Conservation (phyloP, 257 asterid genomes). For the Solanum dulcamara region DNA sequence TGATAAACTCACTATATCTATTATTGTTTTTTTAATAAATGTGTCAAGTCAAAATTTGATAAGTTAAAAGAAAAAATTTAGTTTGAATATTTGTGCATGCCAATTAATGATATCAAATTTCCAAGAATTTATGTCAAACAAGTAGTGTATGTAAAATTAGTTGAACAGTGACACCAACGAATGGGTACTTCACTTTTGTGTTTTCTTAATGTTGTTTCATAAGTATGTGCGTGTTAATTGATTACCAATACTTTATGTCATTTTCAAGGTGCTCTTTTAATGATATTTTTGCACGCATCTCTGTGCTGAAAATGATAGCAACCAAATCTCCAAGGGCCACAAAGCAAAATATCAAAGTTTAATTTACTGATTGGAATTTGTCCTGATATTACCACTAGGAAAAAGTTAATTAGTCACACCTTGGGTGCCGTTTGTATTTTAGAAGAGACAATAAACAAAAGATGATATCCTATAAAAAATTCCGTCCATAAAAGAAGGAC, state of each 20-base stretch:
- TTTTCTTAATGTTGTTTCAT: background rate
- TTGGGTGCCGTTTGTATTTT: background rate
- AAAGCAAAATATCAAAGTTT: background rate
- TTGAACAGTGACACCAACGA: background rate
- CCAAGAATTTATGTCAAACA: background rate
- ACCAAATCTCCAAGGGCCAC: background rate
- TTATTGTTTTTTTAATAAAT: no score
- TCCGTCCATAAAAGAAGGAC: background rate
- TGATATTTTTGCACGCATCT: background rate
- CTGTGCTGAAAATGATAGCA: background rate
- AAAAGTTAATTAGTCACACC: background rate
- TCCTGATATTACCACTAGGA: background rate
- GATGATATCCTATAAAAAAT: background rate
- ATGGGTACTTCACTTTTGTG: background rate
- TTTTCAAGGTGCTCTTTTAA: background rate
- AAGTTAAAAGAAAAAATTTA: no score
- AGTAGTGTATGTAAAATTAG: background rate
- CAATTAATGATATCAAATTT: background rate
- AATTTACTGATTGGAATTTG: background rate
- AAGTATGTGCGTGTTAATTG: background rate
- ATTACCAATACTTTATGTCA: background rate
- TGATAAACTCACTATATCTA: no score
- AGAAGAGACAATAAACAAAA: background rate
- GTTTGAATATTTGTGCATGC: background rate
- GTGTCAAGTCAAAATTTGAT: no score